A percentile compares a stretch with the other conserved stretches of the same genome.
Evolutionary conservation across 345 rosid genomes (phyloP).

Genomic region (Bruguiera sexangula): DNA sequence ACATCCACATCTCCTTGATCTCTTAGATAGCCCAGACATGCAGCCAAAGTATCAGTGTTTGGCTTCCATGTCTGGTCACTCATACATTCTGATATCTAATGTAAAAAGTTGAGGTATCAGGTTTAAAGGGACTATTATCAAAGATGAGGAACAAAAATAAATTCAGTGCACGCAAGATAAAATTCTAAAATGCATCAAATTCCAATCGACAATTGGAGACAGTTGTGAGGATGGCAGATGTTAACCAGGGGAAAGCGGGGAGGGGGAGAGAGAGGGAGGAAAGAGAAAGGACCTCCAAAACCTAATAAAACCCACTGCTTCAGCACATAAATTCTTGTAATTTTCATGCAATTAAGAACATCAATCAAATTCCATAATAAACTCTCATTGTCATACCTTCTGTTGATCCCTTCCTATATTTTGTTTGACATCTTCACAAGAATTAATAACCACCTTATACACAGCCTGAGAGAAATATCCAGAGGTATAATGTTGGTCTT

Average conservation of each 20-base stretch:
- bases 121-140: no score
- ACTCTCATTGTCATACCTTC: constrained; percentile 48
- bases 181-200: no score
- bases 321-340: not conserved
- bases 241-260: no score
- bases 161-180: no score
- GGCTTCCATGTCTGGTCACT: constrained; percentile 19
- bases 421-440: constrained; percentile 87
- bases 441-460: constrained; percentile 81
- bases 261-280: no score
- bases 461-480: constrained; percentile 51
- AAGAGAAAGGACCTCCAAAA: not conserved
- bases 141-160: no score
- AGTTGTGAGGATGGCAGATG: no score
- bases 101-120: no score
- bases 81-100: no score
- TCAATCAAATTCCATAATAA: not conserved
- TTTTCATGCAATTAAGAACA: not conserved
- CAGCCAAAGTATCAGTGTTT: not conserved
- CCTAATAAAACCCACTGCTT: not conserved
- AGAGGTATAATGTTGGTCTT: not conserved
- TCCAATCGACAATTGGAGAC: no score
- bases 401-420: constrained; percentile 89
- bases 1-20: constrained; percentile 17
- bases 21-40: constrained; percentile 29